phyloP scores from a whole-genome alignment of 441 rosid species.

The Jatropha multifida region DNA sequence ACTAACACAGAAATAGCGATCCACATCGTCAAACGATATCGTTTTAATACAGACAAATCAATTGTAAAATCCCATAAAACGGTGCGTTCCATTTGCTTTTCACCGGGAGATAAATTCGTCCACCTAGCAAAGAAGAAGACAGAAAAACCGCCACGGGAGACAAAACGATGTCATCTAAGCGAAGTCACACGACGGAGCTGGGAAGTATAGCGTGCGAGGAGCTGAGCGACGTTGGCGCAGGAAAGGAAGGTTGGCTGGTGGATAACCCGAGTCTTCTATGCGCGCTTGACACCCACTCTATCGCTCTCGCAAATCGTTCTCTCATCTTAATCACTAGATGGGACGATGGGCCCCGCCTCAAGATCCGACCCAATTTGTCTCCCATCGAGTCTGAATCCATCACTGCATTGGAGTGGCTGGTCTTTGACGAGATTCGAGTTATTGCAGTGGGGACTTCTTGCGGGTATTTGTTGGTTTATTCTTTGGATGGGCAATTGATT shows the following conservation, averaged over 20 bases:
- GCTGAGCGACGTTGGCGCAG: conserved; percentile 82
- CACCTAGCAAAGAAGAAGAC: too few species aligned
- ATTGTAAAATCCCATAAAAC: neutral
- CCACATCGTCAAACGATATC: neutral
- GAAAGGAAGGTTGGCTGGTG: conserved; percentile 87
- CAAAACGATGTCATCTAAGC: conserved; percentile 50
- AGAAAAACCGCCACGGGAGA: neutral
- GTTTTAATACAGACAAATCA: neutral
- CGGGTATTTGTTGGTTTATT: conserved; percentile 72
- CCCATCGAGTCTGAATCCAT: conserved; percentile 72
- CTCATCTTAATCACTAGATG: conserved; percentile 59
- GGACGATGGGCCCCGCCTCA: conserved; percentile 51
- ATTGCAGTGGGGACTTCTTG: conserved; percentile 76
- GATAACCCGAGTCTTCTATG: conserved; percentile 55
- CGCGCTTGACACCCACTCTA: conserved; percentile 68
- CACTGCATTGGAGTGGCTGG: conserved; percentile 80
- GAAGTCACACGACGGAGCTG: conserved; percentile 67
- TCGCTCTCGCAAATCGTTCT: conserved; percentile 66
- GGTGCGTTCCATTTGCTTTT: neutral
- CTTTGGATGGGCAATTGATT: conserved; percentile 62
- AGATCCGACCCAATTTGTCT: conserved; percentile 84
- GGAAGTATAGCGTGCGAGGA: conserved; percentile 84
- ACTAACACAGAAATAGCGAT: neutral
- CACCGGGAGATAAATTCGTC: neutral
- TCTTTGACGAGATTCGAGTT: conserved; percentile 66